phyloP scores from a whole-genome alignment of 306 rosid species.

The Calophaca sinica region DNA sequence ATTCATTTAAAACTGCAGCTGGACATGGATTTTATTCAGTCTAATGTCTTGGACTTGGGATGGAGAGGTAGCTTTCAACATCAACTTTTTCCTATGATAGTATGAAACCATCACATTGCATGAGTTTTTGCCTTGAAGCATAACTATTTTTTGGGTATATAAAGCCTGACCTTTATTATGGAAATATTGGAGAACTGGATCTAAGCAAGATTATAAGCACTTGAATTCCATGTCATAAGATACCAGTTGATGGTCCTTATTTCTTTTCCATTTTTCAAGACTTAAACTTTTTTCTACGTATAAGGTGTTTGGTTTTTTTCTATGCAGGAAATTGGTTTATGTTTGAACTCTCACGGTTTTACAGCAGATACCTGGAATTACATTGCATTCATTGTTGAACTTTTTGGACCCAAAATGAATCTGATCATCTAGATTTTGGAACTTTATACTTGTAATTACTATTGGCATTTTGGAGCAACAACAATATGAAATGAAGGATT shows the following conservation, averaged over 20 bases:
- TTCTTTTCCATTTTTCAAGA: not conserved
- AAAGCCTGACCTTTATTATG: constrained; percentile 18
- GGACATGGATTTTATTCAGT: constrained; percentile 79
- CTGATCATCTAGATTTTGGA: not conserved
- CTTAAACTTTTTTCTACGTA: constrained; percentile 2
- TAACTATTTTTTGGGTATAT: not conserved
- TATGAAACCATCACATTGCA: constrained; percentile 8
- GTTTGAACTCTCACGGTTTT: not conserved
- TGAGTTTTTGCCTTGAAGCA: constrained; percentile 23
- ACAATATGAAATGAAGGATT: constrained; percentile 27
- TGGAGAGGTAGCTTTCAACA: constrained; percentile 70
- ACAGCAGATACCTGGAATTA: not conserved
- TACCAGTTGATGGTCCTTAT: not conserved
- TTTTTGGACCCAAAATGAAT: constrained; percentile 17
- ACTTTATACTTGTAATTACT: not conserved
- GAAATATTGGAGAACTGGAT: constrained; percentile 1
- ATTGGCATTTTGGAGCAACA: constrained; percentile 31
- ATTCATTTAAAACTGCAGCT: constrained; percentile 66
- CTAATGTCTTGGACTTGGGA: constrained; percentile 65
- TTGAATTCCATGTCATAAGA: constrained; percentile 15
- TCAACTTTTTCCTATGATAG: constrained; percentile 23
- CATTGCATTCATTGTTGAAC: not conserved
- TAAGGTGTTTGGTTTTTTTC: constrained; percentile 23
- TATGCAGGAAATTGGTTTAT: constrained; percentile 15
- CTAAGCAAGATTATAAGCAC: constrained; percentile 1